Base-by-base conservation (phyloP, 768 basidiomycete species). In the Trametes cingulata region DNA sequence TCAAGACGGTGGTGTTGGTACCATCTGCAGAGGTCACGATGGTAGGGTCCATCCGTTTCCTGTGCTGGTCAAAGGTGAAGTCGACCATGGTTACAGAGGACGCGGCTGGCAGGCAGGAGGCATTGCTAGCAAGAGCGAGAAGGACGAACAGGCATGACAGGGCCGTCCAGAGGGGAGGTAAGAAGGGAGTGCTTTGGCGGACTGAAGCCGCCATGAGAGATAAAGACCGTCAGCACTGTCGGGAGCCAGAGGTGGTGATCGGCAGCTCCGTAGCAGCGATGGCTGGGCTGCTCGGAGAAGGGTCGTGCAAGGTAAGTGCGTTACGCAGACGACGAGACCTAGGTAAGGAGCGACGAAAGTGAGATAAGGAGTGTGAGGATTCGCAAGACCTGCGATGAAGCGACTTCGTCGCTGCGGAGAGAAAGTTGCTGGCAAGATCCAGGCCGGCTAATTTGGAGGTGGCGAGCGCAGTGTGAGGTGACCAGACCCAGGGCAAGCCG, bases 1-100 rank as follows among this genome's bases (percentile, higher is more conserved):
- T 76, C 63, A 82, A 75, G 17, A 85, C 78, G 24, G 56, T 56
- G 52, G 71, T 45, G 2, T 73, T 74, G 22, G 71, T 74, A 14
- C 84, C 85, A 43, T 64, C 56, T 13, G 59, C 60, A 46, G 58
- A 64, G 15, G 58, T 60, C 25, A 64, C 58, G 40, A 66, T 57
- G 33, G 53, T 42, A 6, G 56, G 61, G 3, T 54, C 24, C 7
- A 46, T 41, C 22, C 66, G 66, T 42, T 56, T 64, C 54, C 37
- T 47, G 17, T 50, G 46, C 2, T 41, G 19, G 19, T 25, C 25
- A 14, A 22, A 10, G 4, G 58, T 41, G n/a, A 49, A 45, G 27
- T 33, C 49, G 19, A 43, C 19, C 3, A 39, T 25, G 8, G 24
- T n/a, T 22, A n/a, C 19, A 10, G 53, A 2, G 29, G 49, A 19